These are phyloP conservation scores for Galerina sulciceps DNA, from an alignment of 768 basidiomycete species.

Conservation along the genomic window DNA sequence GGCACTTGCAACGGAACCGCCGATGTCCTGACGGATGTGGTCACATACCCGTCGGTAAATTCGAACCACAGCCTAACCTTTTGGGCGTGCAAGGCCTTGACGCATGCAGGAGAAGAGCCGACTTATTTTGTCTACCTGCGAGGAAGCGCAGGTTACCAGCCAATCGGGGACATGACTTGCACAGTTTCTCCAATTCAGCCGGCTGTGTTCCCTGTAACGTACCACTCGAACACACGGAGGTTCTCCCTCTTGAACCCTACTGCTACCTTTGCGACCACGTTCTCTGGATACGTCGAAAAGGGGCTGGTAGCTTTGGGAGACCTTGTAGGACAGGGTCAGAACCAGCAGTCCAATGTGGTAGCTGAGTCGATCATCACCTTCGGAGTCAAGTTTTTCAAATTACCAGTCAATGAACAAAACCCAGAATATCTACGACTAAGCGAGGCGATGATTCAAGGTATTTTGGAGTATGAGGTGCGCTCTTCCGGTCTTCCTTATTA, in stretches of 20 bases:
- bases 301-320: conserved; percentile 10
- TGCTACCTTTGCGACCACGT: not conserved
- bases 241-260: not conserved
- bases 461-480: conserved; percentile 27
- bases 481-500: not conserved
- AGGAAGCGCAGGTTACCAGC: not conserved
- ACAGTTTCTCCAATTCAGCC: conserved; percentile 16
- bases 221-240: conserved; percentile 4
- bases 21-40: not conserved
- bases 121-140: not conserved
- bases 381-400: conserved; percentile 19
- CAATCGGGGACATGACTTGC: conserved; percentile 15
- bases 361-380: conserved; percentile 24
- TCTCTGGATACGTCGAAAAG: conserved; percentile 8
- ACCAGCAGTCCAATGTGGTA: conserved; percentile 15
- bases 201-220: conserved; percentile 20
- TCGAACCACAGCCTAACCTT: not conserved
- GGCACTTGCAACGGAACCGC: not conserved
- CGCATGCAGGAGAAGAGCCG: not conserved
- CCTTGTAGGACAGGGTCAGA: conserved; percentile 15
- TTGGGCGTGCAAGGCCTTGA: not conserved
- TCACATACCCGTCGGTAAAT: not conserved
- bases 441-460: conserved; percentile 26
- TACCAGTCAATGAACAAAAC: not conserved
- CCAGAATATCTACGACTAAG: conserved; percentile 16